Conservation (phyloP, 768 basidiomycete species). For the Tulasnella sp. region DNA sequence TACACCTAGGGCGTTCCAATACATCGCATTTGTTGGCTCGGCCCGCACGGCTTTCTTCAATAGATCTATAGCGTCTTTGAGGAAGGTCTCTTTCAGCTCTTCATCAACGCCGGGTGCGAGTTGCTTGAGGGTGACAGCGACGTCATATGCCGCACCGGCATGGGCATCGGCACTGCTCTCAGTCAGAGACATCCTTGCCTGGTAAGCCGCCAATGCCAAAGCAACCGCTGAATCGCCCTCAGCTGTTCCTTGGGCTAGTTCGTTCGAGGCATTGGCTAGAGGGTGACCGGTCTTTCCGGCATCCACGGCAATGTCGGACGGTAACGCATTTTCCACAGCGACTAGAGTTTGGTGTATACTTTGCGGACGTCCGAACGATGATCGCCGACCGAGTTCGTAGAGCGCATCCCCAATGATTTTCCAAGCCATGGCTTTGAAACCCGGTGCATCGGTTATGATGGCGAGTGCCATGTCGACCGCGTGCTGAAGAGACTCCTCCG, state of each 20-base stretch:
- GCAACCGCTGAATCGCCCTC: not conserved
- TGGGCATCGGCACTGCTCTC: conserved; percentile 47
- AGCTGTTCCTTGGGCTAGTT: not conserved
- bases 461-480: conserved; percentile 58
- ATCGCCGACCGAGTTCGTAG: conserved; percentile 61
- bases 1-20: conserved; percentile 85
- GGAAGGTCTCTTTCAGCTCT: conserved; percentile 43
- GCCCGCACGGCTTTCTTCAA: conserved; percentile 73
- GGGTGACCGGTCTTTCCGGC: not conserved
- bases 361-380: conserved; percentile 51
- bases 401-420: conserved; percentile 80
- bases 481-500: conserved; percentile 71
- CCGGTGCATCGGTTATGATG: conserved; percentile 56
- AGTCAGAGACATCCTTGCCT: not conserved
- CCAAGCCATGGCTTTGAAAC: conserved; percentile 78
- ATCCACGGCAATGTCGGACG: not conserved
- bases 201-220: conserved; percentile 21
- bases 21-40: conserved; percentile 68
- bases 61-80: conserved; percentile 54
- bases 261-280: not conserved
- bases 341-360: not conserved
- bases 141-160: conserved; percentile 74
- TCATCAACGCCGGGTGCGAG: conserved; percentile 48
- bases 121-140: conserved; percentile 62
- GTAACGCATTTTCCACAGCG: not conserved